phyloP scores from a whole-genome alignment of 768 basidiomycete species.

The Kwoniella botswanensis region DNA sequence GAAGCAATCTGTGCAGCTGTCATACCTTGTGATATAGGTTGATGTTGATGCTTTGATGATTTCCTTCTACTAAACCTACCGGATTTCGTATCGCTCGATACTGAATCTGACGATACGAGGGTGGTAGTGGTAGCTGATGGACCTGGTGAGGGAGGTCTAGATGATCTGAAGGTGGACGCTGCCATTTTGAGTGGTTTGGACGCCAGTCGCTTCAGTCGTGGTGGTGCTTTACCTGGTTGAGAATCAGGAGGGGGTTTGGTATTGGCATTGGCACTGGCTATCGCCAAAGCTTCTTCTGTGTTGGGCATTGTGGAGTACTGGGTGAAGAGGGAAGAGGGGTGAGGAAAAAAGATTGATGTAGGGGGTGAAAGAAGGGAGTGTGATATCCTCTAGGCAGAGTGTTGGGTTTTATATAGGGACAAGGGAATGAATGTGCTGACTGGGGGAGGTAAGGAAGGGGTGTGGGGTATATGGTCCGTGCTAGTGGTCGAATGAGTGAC shows the following conservation, averaged over 20 bases:
- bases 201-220: constrained; percentile 40
- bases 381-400: neutral
- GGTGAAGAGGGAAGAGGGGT: neutral
- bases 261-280: constrained; percentile 1
- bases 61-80: constrained; percentile 1
- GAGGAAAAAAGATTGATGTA: neutral
- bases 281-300: constrained; percentile 20
- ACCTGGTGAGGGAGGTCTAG: constrained; percentile 9
- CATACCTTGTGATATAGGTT: constrained; percentile 14
- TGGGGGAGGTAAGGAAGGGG: neutral
- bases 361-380: neutral
- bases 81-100: neutral
- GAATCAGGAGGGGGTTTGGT: neutral
- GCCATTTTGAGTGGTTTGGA: constrained; percentile 53
- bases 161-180: constrained; percentile 40
- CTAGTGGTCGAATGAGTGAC: neutral
- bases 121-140: constrained; percentile 7
- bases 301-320: neutral
- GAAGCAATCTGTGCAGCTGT: constrained; percentile 38
- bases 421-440: too few species aligned
- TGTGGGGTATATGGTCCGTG: constrained; percentile 10
- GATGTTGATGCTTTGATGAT: constrained; percentile 23
- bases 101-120: neutral
- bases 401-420: too few species aligned
- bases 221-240: constrained; percentile 16